Evolutionary conservation across 345 rosid species (phyloP).

Genomic region (Ailanthus altissimus): DNA sequence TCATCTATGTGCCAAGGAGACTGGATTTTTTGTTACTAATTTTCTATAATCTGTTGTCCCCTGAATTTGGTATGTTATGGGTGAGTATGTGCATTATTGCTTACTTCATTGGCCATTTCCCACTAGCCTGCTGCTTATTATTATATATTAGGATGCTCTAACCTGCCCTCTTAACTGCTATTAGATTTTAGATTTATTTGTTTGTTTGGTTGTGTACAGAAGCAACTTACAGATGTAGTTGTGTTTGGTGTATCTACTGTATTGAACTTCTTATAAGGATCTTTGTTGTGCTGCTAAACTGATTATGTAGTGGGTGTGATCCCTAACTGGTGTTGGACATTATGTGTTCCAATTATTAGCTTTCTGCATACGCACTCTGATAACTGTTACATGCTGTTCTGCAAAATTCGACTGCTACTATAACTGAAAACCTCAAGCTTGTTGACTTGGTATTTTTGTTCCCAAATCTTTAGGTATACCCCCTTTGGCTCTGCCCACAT

Average conservation of each 20-base stretch:
- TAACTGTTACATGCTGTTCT: neutral
- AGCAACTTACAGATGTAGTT: neutral
- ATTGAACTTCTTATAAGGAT: neutral
- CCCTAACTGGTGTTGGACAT: neutral
- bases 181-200: no score
- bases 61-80: neutral
- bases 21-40: neutral
- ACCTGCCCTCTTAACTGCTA: neutral
- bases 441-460: neutral
- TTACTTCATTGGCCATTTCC: neutral
- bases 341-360: neutral
- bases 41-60: neutral
- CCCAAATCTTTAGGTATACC: conserved; percentile 62
- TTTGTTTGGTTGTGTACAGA: neutral
- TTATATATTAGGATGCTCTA: neutral
- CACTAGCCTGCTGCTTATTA: neutral
- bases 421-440: neutral
- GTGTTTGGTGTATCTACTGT: no score
- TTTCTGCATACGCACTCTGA: neutral
- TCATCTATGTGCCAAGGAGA: neutral
- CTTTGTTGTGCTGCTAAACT: neutral
- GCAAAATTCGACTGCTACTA: neutral
- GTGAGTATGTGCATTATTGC: neutral
- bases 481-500: conserved; percentile 97
- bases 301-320: neutral